A percentile compares a stretch with the other conserved stretches of the same genome.
Evolutionary conservation across 2,329 filamentous ascomycete genomes (phyloP).

Genomic region (Hypoxylon sp.): DNA sequence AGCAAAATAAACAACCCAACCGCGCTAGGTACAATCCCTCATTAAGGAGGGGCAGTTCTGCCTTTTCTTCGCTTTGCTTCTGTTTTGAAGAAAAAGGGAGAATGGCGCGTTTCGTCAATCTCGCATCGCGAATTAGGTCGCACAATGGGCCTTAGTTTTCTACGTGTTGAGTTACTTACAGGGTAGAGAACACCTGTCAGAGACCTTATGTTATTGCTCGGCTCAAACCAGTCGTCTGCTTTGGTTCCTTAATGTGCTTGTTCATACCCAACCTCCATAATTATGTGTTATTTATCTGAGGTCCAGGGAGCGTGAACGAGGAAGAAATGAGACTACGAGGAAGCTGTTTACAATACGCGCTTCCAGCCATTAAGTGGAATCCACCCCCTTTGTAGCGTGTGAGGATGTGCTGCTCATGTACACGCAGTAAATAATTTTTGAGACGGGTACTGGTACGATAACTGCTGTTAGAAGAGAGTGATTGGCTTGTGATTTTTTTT

Average conservation of each 20-base stretch:
- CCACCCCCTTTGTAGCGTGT: conserved; percentile 1
- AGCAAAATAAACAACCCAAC: conserved; percentile 45
- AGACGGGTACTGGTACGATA: not conserved
- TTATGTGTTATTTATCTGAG: conserved; percentile 27
- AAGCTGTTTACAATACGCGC: conserved; percentile 43
- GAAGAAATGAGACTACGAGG: conserved; percentile 26
- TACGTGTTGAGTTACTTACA: conserved; percentile 46
- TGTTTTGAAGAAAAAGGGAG: conserved; percentile 34
- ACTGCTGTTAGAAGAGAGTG: not conserved
- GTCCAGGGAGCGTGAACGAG: conserved; percentile 15
- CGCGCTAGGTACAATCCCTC: conserved; percentile 33
- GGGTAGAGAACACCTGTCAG: conserved; percentile 35
- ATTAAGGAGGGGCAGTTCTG: conserved; percentile 33
- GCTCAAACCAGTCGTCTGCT: conserved; percentile 40
- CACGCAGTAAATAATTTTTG: not conserved
- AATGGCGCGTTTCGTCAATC: conserved; percentile 34
- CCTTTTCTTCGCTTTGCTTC: conserved; percentile 25
- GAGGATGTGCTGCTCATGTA: not conserved
- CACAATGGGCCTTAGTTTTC: conserved; percentile 33
- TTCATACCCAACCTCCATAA: conserved; percentile 40
- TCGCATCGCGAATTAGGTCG: conserved; percentile 38
- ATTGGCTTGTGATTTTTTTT: not conserved
- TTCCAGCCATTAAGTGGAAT: conserved; percentile 42
- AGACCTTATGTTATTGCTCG: conserved; percentile 47
- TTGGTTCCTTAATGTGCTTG: conserved; percentile 26